Evolutionary conservation across 1,284 basidiomycete genomes (phyloP), one percentile per base, ranked within the genome.

Genomic region (Mycosarcoma maydis): DNA sequence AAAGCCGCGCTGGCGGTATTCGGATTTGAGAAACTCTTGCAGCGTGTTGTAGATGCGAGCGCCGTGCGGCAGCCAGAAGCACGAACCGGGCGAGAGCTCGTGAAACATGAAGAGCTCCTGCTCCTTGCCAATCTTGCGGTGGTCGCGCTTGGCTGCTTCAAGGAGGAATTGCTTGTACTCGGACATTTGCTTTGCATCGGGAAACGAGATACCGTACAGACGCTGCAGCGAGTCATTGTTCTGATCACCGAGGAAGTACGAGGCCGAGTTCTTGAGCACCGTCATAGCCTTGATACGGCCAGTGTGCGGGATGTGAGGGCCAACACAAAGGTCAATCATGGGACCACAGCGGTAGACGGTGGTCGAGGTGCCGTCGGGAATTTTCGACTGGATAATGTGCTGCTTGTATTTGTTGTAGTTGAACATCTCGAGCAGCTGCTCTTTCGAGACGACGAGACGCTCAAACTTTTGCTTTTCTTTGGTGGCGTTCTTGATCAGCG

Each of bases 381-480:
- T 90, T 85, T 98, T 98, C 73, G 89, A 88, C 82, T 95, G 88
- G 80, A 99, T 98, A 81, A 98, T 88, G 83, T 98, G 90, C 80
- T 90, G 88, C 86, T 99, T 99, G 86, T 97, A 99, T 84, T 94
- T 96, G 87, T 98, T 99, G 85, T 98, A 99, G 92, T 87, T 86
- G 85, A 99, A 99, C 95, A 99, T 98, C 84, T 98, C 89, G 46
- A 98, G 85, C 6, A 99, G 86, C 36, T 90, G 90, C 84, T 97
- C 92, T 84, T 98, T 99, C 27, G 92, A 88, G 42, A 98, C 88
- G 32, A 94, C 89, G 23, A 98, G 86, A 42, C 96, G 89, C 83
- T 98, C 94, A 75, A 99, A 99, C 82, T 90, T 90, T 84, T 98
- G 96, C 84, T 92, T 96, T 73, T 98, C 94, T 85, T 97, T 98